phyloP scores from a whole-genome alignment of 2,329 filamentous ascomycete species.

The Zymoseptoria brevis region DNA sequence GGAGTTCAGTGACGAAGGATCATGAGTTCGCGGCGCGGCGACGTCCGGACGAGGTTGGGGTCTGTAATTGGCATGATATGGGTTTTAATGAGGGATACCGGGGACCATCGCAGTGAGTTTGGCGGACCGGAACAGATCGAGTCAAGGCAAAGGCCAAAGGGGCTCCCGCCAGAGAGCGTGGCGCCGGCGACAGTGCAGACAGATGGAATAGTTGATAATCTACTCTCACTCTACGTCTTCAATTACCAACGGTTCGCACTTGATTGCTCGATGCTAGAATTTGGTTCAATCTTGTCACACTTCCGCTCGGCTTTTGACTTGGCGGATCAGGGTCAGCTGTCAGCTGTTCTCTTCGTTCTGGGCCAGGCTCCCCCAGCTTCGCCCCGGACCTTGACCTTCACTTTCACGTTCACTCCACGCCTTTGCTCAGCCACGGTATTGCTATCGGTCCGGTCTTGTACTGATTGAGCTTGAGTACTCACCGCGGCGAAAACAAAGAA shows the following conservation, averaged over 20 bases:
- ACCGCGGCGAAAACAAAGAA: too few species aligned
- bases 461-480: too few species aligned
- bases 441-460: background rate
- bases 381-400: background rate
- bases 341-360: background rate
- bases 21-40: background rate
- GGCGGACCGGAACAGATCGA: background rate
- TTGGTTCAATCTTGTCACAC: too few species aligned
- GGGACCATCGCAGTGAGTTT: background rate
- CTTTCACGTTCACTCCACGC: background rate
- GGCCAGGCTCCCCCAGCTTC: background rate
- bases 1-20: background rate
- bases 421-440: background rate
- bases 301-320: background rate
- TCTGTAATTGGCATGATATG: background rate
- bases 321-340: background rate
- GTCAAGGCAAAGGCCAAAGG: background rate
- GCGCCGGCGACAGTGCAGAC: too few species aligned
- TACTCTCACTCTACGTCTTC: background rate
- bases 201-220: background rate
- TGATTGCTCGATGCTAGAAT: too few species aligned
- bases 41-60: background rate
- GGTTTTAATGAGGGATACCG: background rate
- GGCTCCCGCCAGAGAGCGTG: background rate
- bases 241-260: too few species aligned